phyloP scores from a whole-genome alignment of 2,329 filamentous ascomycete genomes.

The Phoma sp. region DNA sequence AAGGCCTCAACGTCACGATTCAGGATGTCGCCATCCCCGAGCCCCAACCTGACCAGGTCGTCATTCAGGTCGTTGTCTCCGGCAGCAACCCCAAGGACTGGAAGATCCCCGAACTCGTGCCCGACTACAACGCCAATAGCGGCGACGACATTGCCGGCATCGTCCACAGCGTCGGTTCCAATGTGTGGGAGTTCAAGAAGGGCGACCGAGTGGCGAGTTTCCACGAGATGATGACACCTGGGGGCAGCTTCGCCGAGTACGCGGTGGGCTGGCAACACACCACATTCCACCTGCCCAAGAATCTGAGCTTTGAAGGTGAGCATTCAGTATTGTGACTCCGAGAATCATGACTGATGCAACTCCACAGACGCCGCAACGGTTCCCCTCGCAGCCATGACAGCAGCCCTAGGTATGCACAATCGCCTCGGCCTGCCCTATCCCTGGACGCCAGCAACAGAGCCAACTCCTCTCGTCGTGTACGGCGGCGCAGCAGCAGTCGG shows the following conservation, averaged over 20 bases:
- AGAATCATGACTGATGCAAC: too few species aligned
- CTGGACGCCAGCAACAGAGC: conserved; percentile 39
- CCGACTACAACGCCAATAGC: conserved; percentile 47
- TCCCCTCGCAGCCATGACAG: conserved; percentile 55
- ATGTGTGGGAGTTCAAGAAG: conserved; percentile 63
- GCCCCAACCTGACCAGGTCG: conserved; percentile 42
- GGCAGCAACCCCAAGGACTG: conserved; percentile 59
- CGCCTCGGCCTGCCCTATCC: conserved; percentile 52
- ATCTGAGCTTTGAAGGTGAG: conserved; percentile 59
- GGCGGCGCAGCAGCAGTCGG: conserved; percentile 52
- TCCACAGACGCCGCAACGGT: conserved; percentile 52
- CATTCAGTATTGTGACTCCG: background rate
- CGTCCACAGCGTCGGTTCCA: conserved; percentile 61
- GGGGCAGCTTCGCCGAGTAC: conserved; percentile 68
- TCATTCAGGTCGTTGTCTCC: conserved; percentile 49
- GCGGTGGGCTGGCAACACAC: conserved; percentile 62
- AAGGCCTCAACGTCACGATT: conserved; percentile 45
- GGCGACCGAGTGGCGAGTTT: conserved; percentile 65
- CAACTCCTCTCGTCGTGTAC: conserved; percentile 49
- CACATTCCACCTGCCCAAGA: conserved; percentile 61
- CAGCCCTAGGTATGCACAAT: conserved; percentile 53
- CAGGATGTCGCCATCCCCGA: conserved; percentile 44
- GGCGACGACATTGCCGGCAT: conserved; percentile 64
- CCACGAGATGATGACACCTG: conserved; percentile 58
- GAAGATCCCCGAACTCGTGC: conserved; percentile 36